Evolutionary conservation across 495 filamentous ascomycete species (phyloP).

Genomic region (Poronia punctata): DNA sequence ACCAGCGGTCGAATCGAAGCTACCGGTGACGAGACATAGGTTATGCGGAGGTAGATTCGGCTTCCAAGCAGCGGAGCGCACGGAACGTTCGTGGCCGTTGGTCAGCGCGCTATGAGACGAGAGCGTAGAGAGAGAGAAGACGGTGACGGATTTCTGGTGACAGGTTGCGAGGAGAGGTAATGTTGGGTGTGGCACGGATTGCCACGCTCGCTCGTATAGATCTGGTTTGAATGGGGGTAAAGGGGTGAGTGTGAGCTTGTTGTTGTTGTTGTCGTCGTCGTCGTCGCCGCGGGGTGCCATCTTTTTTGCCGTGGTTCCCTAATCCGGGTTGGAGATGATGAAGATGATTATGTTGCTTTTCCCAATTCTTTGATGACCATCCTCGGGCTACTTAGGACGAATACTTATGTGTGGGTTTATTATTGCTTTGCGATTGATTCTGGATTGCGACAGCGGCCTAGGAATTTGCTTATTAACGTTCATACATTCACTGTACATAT

Average conservation of each 20-base stretch:
- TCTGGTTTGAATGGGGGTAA: slow-evolving; percentile 53
- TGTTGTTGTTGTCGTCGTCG: slow-evolving; percentile 5
- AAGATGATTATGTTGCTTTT: background rate
- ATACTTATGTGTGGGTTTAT: no score
- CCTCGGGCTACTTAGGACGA: no score
- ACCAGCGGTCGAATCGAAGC: slow-evolving; percentile 84
- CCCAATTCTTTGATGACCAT: no score
- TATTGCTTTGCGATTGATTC: no score
- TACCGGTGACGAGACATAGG: slow-evolving; percentile 79
- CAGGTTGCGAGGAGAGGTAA: slow-evolving; percentile 85
- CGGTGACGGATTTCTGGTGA: slow-evolving; percentile 73
- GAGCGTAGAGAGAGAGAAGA: slow-evolving; percentile 80
- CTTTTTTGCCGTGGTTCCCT: slow-evolving; percentile 1
- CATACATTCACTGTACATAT: no score
- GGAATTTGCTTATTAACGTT: no score
- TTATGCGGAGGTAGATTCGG: slow-evolving; percentile 53
- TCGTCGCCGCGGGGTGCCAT: slow-evolving; percentile 11
- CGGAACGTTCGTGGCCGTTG: slow-evolving; percentile 82
- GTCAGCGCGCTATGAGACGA: slow-evolving; percentile 68
- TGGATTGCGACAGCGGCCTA: no score
- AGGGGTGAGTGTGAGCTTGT: no score
- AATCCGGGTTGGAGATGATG: background rate
- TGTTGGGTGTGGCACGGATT: slow-evolving; percentile 73
- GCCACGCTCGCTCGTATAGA: slow-evolving; percentile 80
- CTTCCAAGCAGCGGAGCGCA: slow-evolving; percentile 80